phyloP scores from a whole-genome alignment of 2,329 filamentous ascomycete genomes.

The Penicillium sp. region DNA sequence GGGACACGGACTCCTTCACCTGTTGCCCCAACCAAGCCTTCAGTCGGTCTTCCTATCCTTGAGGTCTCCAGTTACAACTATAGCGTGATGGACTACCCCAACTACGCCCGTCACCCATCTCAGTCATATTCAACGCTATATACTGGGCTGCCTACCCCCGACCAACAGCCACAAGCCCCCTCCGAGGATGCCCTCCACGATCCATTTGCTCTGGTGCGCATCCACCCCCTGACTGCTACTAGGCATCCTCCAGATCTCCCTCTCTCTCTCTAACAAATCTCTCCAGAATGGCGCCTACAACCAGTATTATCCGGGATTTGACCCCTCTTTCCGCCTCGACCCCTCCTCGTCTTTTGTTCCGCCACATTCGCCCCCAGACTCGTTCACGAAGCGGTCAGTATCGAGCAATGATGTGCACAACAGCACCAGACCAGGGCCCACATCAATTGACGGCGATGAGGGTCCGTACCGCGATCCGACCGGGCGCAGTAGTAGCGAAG shows the following conservation, averaged over 20 bases:
- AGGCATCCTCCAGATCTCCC: neutral
- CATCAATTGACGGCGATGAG: conserved; percentile 34
- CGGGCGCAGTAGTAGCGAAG: conserved; percentile 54
- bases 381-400: conserved; percentile 36
- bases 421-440: conserved; percentile 24
- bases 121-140: conserved; percentile 52
- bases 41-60: neutral
- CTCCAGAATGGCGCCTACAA: conserved; percentile 36
- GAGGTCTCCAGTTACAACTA: neutral
- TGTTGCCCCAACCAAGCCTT: neutral
- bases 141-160: conserved; percentile 43
- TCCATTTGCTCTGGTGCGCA: conserved; percentile 34
- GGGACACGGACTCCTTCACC: neutral
- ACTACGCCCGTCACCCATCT: conserved; percentile 46
- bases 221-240: neutral
- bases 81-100: conserved; percentile 58
- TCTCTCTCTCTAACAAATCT: conserved; percentile 17
- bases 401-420: conserved; percentile 31
- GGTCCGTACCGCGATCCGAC: conserved; percentile 27
- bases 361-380: conserved; percentile 39
- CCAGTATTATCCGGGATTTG: conserved; percentile 39
- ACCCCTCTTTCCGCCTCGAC: conserved; percentile 42
- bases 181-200: conserved; percentile 51
- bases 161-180: conserved; percentile 41
- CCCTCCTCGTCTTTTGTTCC: conserved; percentile 32